These are phyloP conservation scores for Whalleya microplaca DNA, from an alignment of 2,329 filamentous ascomycete genomes.

Conservation along the genomic window DNA sequence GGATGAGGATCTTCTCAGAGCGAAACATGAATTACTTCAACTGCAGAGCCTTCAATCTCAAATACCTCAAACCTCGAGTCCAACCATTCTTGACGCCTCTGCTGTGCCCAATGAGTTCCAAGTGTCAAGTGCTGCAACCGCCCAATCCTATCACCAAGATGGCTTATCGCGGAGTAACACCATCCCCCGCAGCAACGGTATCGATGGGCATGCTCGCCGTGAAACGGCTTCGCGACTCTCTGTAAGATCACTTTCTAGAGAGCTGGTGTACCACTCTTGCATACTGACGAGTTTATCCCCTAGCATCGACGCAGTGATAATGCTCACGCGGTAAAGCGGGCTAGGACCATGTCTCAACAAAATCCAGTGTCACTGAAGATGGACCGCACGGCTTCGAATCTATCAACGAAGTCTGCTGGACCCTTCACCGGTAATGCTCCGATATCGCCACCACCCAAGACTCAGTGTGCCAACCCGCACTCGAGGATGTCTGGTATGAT, in stretches of 20 bases:
- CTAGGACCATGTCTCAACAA: slow-evolving; percentile 42
- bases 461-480: slow-evolving; percentile 25
- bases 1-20: slow-evolving; percentile 31
- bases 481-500: slow-evolving; percentile 31
- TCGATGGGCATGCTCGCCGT: slow-evolving; percentile 30
- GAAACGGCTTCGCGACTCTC: slow-evolving; percentile 26
- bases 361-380: slow-evolving; percentile 42
- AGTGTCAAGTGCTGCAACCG: slow-evolving; percentile 29
- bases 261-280: slow-evolving; percentile 11
- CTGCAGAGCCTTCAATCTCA: slow-evolving; percentile 33
- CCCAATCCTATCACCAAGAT: slow-evolving; percentile 28
- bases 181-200: slow-evolving; percentile 33
- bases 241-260: slow-evolving; percentile 33
- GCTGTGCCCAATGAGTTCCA: slow-evolving; percentile 35
- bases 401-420: slow-evolving; percentile 43
- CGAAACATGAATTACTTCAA: slow-evolving; percentile 30
- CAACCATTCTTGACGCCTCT: slow-evolving; percentile 28
- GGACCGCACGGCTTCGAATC: slow-evolving; percentile 49
- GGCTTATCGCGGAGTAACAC: slow-evolving; percentile 35
- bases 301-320: slow-evolving; percentile 32
- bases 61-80: slow-evolving; percentile 26
- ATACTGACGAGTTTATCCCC: slow-evolving; percentile 24
- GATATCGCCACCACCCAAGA: slow-evolving; percentile 40
- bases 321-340: slow-evolving; percentile 38
- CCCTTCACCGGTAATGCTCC: slow-evolving; percentile 43